A percentile compares a stretch with the other conserved stretches of the same genome.
Conservation (phyloP, 1,284 basidiomycete species). For the Coriolopsis trogii region DNA sequence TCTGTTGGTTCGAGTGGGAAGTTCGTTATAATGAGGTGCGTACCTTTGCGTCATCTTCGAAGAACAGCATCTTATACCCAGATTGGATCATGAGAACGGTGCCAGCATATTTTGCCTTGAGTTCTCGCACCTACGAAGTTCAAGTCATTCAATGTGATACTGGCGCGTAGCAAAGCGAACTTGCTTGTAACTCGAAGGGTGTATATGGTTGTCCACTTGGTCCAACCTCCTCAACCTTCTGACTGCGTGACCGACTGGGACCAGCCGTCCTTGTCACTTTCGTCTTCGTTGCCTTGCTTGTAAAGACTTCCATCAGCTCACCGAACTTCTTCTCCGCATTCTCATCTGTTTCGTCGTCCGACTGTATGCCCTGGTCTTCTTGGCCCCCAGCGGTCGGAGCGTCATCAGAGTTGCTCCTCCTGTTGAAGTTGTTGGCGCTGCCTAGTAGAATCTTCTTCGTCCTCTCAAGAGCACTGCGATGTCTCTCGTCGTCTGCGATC, state of each 20-base stretch:
- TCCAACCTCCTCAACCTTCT: constrained; percentile 59
- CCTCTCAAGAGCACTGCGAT: constrained; percentile 44
- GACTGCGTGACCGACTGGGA: constrained; percentile 36
- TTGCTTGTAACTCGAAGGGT: constrained; percentile 81
- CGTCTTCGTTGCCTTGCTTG: constrained; percentile 39
- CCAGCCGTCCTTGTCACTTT: constrained; percentile 35
- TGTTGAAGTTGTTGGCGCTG: constrained; percentile 41
- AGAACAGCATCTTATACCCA: constrained; percentile 90
- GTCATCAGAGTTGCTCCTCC: constrained; percentile 5
- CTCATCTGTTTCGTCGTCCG: constrained; percentile 47
- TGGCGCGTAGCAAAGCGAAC: neutral
- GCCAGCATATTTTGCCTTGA: constrained; percentile 77
- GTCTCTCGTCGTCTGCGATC: constrained; percentile 26
- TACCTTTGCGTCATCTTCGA: constrained; percentile 87
- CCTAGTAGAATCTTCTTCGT: constrained; percentile 60
- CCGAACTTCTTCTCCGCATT: constrained; percentile 51
- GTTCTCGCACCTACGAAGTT: constrained; percentile 56
- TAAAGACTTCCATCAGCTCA: constrained; percentile 49
- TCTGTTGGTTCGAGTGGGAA: neutral
- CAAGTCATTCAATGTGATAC: constrained; percentile 11
- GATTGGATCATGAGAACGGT: constrained; percentile 86
- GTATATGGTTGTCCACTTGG: constrained; percentile 83
- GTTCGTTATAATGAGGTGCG: constrained; percentile 6
- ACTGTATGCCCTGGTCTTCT: constrained; percentile 26
- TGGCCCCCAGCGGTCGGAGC: constrained; percentile 29